Percentiles rank a stretch among this genome's conserved stretches.
Conservation (phyloP, 2,329 filamentous ascomycete species). For the Thielaviopsis populi region DNA sequence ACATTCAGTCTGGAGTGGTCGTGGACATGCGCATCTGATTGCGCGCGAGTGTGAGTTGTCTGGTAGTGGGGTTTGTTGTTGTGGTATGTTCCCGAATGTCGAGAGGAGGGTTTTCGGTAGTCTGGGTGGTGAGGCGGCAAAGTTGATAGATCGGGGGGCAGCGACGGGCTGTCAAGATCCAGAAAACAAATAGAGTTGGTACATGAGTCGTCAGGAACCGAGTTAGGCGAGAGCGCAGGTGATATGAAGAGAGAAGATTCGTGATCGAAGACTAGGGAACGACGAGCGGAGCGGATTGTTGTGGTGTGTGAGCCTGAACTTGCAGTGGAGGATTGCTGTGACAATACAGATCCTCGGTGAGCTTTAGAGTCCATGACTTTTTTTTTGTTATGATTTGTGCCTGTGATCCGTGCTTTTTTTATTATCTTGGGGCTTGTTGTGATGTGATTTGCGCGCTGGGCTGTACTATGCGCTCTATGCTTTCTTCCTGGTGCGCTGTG, state of each 20-base stretch:
- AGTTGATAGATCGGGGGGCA: not conserved
- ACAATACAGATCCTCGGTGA: constrained; percentile 12
- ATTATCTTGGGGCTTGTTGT: not conserved
- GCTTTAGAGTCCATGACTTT: not conserved
- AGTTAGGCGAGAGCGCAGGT: constrained; percentile 12
- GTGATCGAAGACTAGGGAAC: constrained; percentile 16
- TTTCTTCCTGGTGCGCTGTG: not conserved
- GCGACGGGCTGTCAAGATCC: constrained; percentile 4
- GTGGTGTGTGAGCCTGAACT: constrained; percentile 3
- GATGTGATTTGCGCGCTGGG: constrained; percentile 1
- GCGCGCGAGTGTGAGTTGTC: not conserved
- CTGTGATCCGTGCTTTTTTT: not conserved
- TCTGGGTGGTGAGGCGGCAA: not conserved
- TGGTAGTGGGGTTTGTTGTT: not conserved
- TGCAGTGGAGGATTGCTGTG: constrained; percentile 13
- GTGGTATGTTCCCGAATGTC: not conserved
- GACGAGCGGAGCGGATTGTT: constrained; percentile 1
- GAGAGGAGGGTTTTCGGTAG: not conserved
- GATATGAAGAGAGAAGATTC: constrained; percentile 16
- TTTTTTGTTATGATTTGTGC: not conserved
- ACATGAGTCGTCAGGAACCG: constrained; percentile 8
- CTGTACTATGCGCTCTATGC: constrained; percentile 1
- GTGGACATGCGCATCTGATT: not conserved
- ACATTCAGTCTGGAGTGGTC: not conserved
- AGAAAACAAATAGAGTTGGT: constrained; percentile 9